Evolutionary conservation across 2,329 filamentous ascomycete species (phyloP).

Genomic region (Claviceps sorghi): DNA sequence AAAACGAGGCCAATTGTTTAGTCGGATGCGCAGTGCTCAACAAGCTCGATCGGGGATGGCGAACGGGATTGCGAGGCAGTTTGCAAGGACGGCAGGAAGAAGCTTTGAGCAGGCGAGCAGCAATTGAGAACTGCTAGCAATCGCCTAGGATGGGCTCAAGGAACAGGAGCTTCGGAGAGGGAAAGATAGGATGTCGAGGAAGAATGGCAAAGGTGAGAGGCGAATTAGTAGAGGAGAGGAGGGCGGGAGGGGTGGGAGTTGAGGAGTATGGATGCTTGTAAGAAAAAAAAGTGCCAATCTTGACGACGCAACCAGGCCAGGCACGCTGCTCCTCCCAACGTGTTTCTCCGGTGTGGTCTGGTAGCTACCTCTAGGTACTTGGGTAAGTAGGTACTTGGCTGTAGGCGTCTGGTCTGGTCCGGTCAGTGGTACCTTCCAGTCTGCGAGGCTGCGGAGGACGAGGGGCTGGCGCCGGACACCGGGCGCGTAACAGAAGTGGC

Average conservation of each 20-base stretch:
- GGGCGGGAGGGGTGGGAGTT: background rate
- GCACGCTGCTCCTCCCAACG: conserved; percentile 1
- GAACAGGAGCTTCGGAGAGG: background rate
- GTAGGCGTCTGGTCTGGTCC: too few species aligned
- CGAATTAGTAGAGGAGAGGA: conserved; percentile 4
- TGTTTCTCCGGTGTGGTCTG: background rate
- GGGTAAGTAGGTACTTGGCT: too few species aligned
- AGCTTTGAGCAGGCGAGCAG: conserved; percentile 4
- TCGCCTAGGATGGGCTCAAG: conserved; percentile 5
- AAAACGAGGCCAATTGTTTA: background rate
- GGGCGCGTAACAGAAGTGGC: background rate
- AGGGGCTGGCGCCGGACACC: background rate
- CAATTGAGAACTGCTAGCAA: conserved; percentile 3
- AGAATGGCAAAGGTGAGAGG: background rate
- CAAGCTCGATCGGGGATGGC: conserved; percentile 6
- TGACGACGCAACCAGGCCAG: background rate
- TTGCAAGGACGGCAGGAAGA: background rate
- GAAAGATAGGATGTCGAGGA: background rate
- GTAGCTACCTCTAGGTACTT: too few species aligned
- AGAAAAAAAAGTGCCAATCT: conserved; percentile 3
- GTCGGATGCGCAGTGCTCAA: conserved; percentile 5
- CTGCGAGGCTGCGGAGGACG: too few species aligned
- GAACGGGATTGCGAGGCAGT: conserved; percentile 2
- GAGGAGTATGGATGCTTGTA: background rate
- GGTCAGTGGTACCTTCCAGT: too few species aligned